Base-by-base conservation (phyloP, 2,329 filamentous ascomycete species). In the Penicillium hordei region DNA sequence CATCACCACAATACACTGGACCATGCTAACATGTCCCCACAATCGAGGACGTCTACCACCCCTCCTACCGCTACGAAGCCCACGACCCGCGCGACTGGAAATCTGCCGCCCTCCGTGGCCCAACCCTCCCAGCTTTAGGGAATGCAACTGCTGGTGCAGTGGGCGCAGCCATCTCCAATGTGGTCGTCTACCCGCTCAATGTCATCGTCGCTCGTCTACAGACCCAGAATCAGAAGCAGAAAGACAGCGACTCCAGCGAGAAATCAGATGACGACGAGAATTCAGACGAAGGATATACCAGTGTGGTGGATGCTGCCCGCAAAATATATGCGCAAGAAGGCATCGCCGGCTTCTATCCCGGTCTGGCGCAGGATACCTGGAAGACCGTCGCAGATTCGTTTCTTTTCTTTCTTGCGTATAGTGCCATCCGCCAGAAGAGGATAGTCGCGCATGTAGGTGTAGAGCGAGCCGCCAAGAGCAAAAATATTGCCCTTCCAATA, bases 401-500 rank as follows among this genome's bases (percentile, higher is more conserved):
- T 70, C 80, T 95, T 51, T 95, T 95, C 79, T 95, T 95, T 76
- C 82, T 93, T 19, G 88, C 90, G 58, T 95, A 96, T 76, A 89
- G 78, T 3, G 83, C 82, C 54, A 65, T 86, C 21, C 71, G 79
- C 19, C 71, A 77, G 52, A 66, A 69, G 23, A 75, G 83, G 42
- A 76, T 84, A 40, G 65, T 76, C 70, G 68, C 71, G 1, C 71
- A 67, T 13, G 65, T 68, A 13, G 68, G 68, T 1, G 58, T 60
- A 1, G 61, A 57, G 15, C 46, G 45, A 6, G 60, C 68, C 12
- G 57, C 63, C 12, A 62, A 66, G 46, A 69, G 56, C 19, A 71
- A 68, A 57, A 68, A 67, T 25, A 64, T 67, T 1, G 65, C 72
- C 19, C 76, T 94, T 1, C 83, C 83, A 3, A 81, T 87, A 1